These are phyloP conservation scores for Hortaea werneckii DNA, from an alignment of 2,329 filamentous ascomycete species.

Conservation along the genomic window DNA sequence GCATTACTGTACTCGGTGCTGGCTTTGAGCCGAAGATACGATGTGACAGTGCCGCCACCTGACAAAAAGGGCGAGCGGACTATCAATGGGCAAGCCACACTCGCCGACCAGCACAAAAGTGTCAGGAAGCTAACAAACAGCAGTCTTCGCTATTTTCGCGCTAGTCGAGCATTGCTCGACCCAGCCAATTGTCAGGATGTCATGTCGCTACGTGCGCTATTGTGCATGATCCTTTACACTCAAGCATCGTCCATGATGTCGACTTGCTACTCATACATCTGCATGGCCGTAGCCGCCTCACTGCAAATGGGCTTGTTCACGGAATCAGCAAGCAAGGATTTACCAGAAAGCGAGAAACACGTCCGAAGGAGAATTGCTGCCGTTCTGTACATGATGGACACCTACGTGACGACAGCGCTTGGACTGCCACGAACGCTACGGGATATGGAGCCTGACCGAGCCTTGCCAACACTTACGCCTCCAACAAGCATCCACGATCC, in stretches of 20 bases:
- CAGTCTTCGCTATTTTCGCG: slow-evolving; percentile 12
- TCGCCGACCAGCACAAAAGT: background rate
- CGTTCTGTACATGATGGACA: slow-evolving; percentile 14
- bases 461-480: background rate
- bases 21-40: slow-evolving; percentile 5
- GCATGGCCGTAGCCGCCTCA: slow-evolving; percentile 14
- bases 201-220: slow-evolving; percentile 13
- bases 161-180: slow-evolving; percentile 12
- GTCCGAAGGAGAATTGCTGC: slow-evolving; percentile 8
- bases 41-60: background rate
- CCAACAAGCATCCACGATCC: slow-evolving; percentile 1
- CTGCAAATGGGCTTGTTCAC: slow-evolving; percentile 17
- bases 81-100: background rate
- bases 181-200: slow-evolving; percentile 15
- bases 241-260: slow-evolving; percentile 16
- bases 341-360: slow-evolving; percentile 3
- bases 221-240: slow-evolving; percentile 19
- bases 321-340: slow-evolving; percentile 4
- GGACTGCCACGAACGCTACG: slow-evolving; percentile 14
- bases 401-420: slow-evolving; percentile 11
- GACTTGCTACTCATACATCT: slow-evolving; percentile 18
- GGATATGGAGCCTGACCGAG: slow-evolving; percentile 7
- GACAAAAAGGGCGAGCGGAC: slow-evolving; percentile 5
- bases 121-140: background rate
- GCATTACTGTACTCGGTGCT: slow-evolving; percentile 7